These are phyloP conservation scores for Arthrinium puccinioides DNA, from an alignment of 2,329 filamentous ascomycete species.

Conservation along the genomic window DNA sequence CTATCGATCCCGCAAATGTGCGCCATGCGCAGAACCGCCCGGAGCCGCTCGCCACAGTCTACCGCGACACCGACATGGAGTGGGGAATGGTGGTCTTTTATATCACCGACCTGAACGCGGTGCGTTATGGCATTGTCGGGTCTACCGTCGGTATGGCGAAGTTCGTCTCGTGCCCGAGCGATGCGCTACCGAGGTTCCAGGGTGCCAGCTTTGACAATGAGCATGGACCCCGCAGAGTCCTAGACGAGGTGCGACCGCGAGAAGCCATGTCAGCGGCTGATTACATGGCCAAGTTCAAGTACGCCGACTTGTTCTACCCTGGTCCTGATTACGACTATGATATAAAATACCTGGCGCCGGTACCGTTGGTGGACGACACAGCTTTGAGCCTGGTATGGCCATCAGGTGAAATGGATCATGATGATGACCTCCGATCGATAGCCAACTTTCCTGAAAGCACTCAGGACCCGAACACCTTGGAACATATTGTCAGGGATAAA, in stretches of 20 bases:
- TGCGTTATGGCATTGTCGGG: conserved; percentile 13
- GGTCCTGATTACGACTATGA: background rate
- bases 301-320: background rate
- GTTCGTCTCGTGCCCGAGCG: conserved; percentile 6
- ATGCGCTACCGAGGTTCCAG: conserved; percentile 1
- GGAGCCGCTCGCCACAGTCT: conserved; percentile 13
- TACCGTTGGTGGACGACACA: background rate
- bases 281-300: conserved; percentile 11
- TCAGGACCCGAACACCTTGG: background rate
- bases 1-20: conserved; percentile 5
- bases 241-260: conserved; percentile 7
- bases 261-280: conserved; percentile 9
- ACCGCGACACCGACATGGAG: conserved; percentile 11
- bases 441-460: background rate
- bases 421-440: background rate
- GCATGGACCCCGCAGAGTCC: conserved; percentile 5
- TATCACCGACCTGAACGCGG: conserved; percentile 9
- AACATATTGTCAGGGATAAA: background rate
- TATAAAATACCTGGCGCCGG: background rate
- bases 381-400: conserved; percentile 2
- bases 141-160: conserved; percentile 6
- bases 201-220: background rate
- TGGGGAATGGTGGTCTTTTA: conserved; percentile 16
- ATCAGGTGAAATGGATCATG: background rate
- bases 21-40: conserved; percentile 4